phyloP scores from a whole-genome alignment of 2,329 filamentous ascomycete genomes.

The Pseudohalonectria lignicola region DNA sequence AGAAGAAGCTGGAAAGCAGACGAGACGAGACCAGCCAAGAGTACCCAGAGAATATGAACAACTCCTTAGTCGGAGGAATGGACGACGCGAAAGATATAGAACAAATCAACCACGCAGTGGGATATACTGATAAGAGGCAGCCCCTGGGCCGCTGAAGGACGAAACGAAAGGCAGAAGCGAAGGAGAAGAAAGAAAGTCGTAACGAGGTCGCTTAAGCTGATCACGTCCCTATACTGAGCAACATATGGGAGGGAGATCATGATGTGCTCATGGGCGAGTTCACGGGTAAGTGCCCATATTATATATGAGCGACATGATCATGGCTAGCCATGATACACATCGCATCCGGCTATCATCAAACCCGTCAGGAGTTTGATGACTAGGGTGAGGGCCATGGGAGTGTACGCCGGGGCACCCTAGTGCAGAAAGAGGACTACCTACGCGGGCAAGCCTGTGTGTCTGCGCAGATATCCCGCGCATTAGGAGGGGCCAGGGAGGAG shows the following conservation, averaged over 20 bases:
- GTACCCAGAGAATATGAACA: too few relatives aligned
- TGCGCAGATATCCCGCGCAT: too few relatives aligned
- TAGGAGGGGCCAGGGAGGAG: too few relatives aligned
- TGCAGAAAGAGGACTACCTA: too few relatives aligned
- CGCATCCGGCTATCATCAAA: background rate
- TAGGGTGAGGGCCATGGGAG: too few relatives aligned
- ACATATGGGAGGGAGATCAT: background rate
- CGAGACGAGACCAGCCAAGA: background rate
- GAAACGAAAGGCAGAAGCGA: background rate
- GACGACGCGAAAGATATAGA: conserved; percentile 1
- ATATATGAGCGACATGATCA: background rate
- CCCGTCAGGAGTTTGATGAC: too few relatives aligned
- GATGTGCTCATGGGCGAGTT: background rate
- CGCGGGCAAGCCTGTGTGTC: too few relatives aligned
- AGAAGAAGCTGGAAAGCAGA: background rate
- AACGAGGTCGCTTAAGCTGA: conserved; percentile 1
- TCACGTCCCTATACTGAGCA: background rate
- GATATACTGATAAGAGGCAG: conserved; percentile 5
- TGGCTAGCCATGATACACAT: background rate
- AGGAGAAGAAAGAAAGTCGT: conserved; percentile 5
- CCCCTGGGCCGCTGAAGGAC: conserved; percentile 11
- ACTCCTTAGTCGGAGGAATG: background rate
- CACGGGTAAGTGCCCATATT: too few relatives aligned
- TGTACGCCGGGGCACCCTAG: too few relatives aligned
- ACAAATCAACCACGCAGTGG: conserved; percentile 9